Evolutionary conservation across 2,329 filamentous ascomycete species (phyloP).

Genomic region (Apiospora pterosperma): DNA sequence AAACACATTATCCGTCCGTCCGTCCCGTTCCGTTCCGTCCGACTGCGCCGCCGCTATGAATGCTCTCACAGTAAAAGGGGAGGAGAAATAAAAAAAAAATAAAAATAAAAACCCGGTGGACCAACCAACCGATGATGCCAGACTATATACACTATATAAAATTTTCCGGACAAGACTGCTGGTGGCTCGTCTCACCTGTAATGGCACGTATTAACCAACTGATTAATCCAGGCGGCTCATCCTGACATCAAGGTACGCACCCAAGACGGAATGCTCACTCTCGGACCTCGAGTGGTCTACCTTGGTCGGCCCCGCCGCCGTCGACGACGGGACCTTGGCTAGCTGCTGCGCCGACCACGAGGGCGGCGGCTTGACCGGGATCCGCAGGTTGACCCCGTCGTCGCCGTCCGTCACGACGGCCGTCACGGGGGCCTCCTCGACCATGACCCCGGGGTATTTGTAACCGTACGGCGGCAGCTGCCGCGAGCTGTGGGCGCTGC

Average conservation of each 20-base stretch:
- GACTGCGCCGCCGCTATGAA: not conserved
- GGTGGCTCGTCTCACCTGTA: not conserved
- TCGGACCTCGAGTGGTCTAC: constrained; percentile 18
- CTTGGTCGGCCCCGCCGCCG: not conserved
- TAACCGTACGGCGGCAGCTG: constrained; percentile 2
- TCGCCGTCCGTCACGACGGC: not conserved
- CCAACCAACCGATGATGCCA: not conserved
- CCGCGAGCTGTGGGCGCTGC: constrained; percentile 6
- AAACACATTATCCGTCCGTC: not conserved
- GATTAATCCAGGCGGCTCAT: constrained; percentile 13
- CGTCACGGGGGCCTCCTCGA: constrained; percentile 2
- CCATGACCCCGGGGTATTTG: not conserved
- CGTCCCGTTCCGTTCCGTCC: too few relatives aligned
- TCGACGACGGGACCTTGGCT: not conserved
- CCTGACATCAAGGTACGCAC: constrained; percentile 21
- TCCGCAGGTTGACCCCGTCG: constrained; percentile 6
- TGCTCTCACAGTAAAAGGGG: not conserved
- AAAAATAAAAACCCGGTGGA: not conserved
- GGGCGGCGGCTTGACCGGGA: not conserved
- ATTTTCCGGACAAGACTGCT: not conserved
- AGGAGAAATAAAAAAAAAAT: not conserved
- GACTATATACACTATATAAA: not conserved
- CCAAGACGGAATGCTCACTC: constrained; percentile 23
- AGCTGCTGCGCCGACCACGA: not conserved
- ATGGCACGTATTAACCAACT: not conserved